Base-by-base conservation (phyloP, 495 filamentous ascomycete genomes). In the Penicillium alfredii region DNA sequence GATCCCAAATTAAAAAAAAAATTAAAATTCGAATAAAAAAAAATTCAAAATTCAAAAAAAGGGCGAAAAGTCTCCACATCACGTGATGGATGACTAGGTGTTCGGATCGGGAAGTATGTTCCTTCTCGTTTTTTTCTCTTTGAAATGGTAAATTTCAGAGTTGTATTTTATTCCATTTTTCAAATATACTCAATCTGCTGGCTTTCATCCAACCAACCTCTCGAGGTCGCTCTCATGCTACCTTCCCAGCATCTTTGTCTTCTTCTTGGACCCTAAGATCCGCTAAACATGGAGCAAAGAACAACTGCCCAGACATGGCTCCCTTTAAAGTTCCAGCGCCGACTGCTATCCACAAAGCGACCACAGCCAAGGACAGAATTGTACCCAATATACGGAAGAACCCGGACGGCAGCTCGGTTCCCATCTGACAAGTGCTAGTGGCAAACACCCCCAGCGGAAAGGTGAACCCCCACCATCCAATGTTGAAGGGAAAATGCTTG, bases 391-490 rank as follows among this genome's bases (percentile, higher is more conserved):
- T 58, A n/a, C 57, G 46, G 42, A 81, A 79, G 47, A 82, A 75
- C 4, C 19, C 33, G 4, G 71, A 79, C 1, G 60, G 58, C 24
- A 78, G 48, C 41, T 76, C 73, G 21, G 58, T 40, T 3, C 63
- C 74, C 6, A 80, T 42, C 28, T 62, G 50, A 8, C 52, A 58
- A 1, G 78, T 79, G 15, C 64, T 61, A 4, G 63, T 47, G 0
- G 76, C 63, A 45, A 71, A 77, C n/a, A 72, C 72, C 18, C 72
- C 76, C 15, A 80, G 42, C 0, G 78, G 78, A 34, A 82, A 83
- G 2, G 68, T 77, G 33, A 82, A 81, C 3, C 70, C 72, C 79
- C 79, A 83, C 77, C 78, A 82, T 1, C 78, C 78, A 47, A 81
- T 73, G 35, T 81, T 81, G 51, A 82, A 82, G 0, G 78, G 76